Evolutionary conservation across 139 green algal genomes (phyloP), one percentile per base, ranked within the genome.

Genomic region (Zygnema circumcarinatum): DNA sequence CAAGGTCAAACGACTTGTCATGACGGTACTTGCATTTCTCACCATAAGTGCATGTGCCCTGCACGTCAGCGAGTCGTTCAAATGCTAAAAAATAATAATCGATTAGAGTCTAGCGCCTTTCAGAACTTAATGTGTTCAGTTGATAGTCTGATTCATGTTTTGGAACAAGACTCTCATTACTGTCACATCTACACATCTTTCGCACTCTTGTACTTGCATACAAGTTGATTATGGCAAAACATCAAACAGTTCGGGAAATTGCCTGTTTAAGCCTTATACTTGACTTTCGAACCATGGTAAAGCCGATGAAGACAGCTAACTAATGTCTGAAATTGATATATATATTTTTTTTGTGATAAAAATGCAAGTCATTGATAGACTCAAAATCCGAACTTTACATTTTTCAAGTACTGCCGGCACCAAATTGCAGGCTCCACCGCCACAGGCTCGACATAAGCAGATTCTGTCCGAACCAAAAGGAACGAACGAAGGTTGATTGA

Each of bases 401-500:
- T 62, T 62, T 62, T 62, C 16, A 62, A 62, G 16, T 25, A 62
- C 16, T 62, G 47, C 16, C 47, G 7, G 16, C 47, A 62, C 47
- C 47, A 62, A 62, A 62, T 62, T 7, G 7, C 47, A 62, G 47
- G 47, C 47, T 62, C 47, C 16, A 62, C 47, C 7, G 47, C 16
- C 16, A 25, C 16, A 25, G 47, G 47, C 16, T 62, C 47, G 47
- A 62, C 7, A 62, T 25, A 92, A 93, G 96, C 68, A 92, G 47
- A 7, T 62, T 62, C 47, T 62, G 47, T 62, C 7, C 7, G 16
- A 7, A 62, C 7, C 7, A 62, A 62, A 62, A 62, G 16, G 16
- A 62, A 16, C 16, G 47, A 62, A 62, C 47, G 16, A 62, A 62
- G 16, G 16, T 25, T 25, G 47, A 16, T 62, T 62, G 16, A 16